phyloP scores from a whole-genome alignment of 176 grass and related monocot species.

The Pontederia paniculata region DNA sequence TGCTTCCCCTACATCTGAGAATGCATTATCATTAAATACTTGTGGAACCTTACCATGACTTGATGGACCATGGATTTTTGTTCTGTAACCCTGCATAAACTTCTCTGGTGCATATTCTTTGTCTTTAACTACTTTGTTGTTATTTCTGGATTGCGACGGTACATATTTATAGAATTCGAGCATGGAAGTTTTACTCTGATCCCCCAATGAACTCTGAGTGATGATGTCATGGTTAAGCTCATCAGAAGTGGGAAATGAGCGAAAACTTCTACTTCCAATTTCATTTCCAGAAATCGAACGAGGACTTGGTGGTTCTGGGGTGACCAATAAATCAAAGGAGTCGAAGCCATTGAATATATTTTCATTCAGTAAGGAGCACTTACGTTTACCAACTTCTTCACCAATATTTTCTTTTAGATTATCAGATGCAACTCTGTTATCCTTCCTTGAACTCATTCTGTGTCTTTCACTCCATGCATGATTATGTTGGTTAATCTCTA shows the following conservation, averaged over 20 bases:
- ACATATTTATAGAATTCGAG: conserved; percentile 18
- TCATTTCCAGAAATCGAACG: conserved; percentile 20
- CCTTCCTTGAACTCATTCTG: conserved; percentile 18
- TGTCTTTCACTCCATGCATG: conserved; percentile 33
- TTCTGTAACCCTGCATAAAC: conserved; percentile 20
- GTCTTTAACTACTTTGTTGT: conserved; percentile 18
- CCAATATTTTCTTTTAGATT: conserved; percentile 32
- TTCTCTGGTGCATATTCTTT: conserved; percentile 28
- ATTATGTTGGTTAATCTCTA: conserved; percentile 20
- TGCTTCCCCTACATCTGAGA: conserved; percentile 15
- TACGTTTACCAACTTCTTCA: conserved; percentile 27
- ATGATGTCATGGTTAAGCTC: conserved; percentile 41
- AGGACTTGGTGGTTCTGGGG: conserved; percentile 21
- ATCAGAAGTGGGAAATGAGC: conserved; percentile 42
- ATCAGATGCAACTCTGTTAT: conserved; percentile 21
- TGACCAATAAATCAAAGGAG: conserved; percentile 30
- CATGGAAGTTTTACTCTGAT: conserved; percentile 12
- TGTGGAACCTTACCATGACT: conserved; percentile 25
- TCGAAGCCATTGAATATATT: conserved; percentile 26
- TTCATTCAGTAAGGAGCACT: conserved; percentile 22
- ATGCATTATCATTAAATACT: conserved; percentile 23
- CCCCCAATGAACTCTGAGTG: conserved; percentile 29
- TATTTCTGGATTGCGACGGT: conserved; percentile 17
- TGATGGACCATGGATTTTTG: conserved; percentile 38
- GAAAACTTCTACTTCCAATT: conserved; percentile 25